Evolutionary conservation across 257 asterid species (phyloP), one percentile per base, ranked within the genome.

Genomic region (Solanum lignicaule): DNA sequence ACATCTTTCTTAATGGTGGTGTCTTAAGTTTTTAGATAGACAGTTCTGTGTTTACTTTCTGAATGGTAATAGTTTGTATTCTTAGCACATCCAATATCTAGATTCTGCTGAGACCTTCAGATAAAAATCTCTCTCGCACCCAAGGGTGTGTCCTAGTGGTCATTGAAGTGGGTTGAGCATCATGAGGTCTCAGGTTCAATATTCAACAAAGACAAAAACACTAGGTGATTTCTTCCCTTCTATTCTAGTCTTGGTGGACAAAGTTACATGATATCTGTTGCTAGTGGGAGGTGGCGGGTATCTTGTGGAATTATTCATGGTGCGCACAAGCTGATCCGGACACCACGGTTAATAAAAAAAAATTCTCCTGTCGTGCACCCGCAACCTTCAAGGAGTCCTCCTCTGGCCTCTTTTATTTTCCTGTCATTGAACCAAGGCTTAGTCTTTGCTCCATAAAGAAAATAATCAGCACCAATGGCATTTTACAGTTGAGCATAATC

Each of bases 1-100:
- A 31, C 43, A 10, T 82, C 71, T 82, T 82, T 82, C 86, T 31
- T 48, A 81, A 82, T 82, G 86, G 31, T 82, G 85, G 39, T 89
- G 73, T 41, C 36, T 74, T 58, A 68, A 43, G 81, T n/a, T 87
- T 91, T 88, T 89, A 46, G 66, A 79, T 46, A 81, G 39, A 81
- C 25, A 81, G 66, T 82, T 31, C 71, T 82, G 71, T 82, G 33
- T 48, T 10, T 48, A 82, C 86, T 82, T 82, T 81, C 68, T 29
- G 66, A 81, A 81, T 81, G 68, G 39, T 46, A 16, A 46, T 81
- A 81, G 36, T 81, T 43, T 29, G 39, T 81, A 16, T 27, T 27
- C 85, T 10, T 81, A 46, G 25, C 68, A 43, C 66, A 79, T 79
- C 85, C 9, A 18, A 5, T 79, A 27, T 43, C 85, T 79, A 79